Base-by-base conservation (phyloP, 116 monocot genomes). In the Phalaenopsis hybrid region DNA sequence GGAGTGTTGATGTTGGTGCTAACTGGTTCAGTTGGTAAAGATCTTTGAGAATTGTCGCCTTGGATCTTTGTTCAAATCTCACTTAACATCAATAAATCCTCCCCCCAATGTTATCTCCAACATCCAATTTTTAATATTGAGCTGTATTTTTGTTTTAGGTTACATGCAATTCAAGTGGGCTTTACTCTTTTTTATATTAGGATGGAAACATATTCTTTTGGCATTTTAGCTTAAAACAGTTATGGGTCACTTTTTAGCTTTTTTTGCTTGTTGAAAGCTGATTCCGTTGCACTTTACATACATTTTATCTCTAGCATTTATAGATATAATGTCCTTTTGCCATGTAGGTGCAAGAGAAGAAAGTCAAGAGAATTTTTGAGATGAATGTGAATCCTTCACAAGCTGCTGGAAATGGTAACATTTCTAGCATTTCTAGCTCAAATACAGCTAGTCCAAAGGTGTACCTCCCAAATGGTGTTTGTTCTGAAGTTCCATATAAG, bases 381-480 rank as follows among this genome's bases (percentile, higher is more conserved):
- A 84, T 89, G 89, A 92, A 89, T 89, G 58, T 89, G 67, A 80
- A 83, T 57, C 41, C 84, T 83, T 81, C 52, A 76, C 70, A 86
- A 75, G 68, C 74, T 82, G 69, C 44, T 79, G 83, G 77, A 78
- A 87, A 88, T 83, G 90, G 90, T 76, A 82, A 80, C 77, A 45
- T 87, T 75, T 69, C 82, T 84, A 88, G 89, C 83, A n/a, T n/a
- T n/a, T n/a, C n/a, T n/a, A n/a, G n/a, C n/a, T 83, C 88, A 65
- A 86, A 86, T 68, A 76, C 79, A 44, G 75, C 85, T 74, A 79
- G 77, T 80, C 75, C 81, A 18, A 87, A 82, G 78, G 44, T 72
- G 77, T 79, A n/a, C 82, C 83, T 94, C 83, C 83, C 91, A 55
- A 97, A 94, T 83, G 94, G 94, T 84, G 90, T 80, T 76, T 84